Conservation (phyloP, 371 early-diverging fungal species). For the Mortierella sp. region DNA sequence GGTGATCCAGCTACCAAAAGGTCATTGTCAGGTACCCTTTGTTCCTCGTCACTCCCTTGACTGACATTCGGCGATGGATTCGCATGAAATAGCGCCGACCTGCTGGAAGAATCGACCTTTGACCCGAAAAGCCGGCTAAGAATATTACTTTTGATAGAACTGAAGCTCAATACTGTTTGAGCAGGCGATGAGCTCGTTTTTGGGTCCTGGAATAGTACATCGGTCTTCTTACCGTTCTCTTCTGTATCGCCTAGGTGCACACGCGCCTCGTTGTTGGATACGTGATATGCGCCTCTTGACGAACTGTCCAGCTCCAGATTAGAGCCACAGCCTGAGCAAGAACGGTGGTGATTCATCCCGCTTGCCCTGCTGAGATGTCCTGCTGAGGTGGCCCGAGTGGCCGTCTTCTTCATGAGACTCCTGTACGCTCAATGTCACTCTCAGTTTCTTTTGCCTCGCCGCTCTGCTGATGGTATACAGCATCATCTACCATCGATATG, state of each 20-base stretch:
- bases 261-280: neutral
- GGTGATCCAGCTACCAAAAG: neutral
- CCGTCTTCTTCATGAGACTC: constrained; percentile 24
- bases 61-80: neutral
- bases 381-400: neutral
- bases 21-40: neutral
- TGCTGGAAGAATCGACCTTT: neutral
- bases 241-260: neutral
- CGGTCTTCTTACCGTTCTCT: neutral
- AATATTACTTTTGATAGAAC: constrained; percentile 16
- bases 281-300: neutral
- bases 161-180: constrained; percentile 7
- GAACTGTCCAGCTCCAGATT: constrained; percentile 3
- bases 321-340: neutral
- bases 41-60: neutral
- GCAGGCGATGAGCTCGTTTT: neutral
- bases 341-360: neutral
- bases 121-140: constrained; percentile 36
- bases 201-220: neutral
- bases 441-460: constrained; percentile 4
- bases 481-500: neutral
- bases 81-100: neutral
- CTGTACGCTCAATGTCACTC: constrained; percentile 29
- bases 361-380: neutral
- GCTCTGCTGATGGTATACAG: neutral